Base-by-base conservation (phyloP, 768 basidiomycete genomes). In the Pholiota microspora region DNA sequence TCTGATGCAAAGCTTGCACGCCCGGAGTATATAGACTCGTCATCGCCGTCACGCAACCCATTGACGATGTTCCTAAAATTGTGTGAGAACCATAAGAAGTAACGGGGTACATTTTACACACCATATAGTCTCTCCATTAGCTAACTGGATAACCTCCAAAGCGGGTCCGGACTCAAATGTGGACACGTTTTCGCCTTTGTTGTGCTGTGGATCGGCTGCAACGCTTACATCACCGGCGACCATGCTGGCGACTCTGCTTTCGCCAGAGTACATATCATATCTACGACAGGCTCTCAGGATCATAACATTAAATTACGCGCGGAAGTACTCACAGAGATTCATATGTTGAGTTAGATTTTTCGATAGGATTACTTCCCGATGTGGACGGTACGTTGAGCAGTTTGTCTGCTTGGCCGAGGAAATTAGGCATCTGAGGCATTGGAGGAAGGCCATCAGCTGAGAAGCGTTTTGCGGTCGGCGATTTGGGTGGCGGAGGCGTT, bases 41-140 rank as follows among this genome's bases (percentile, higher is more conserved):
- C 77, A 59, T 91, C 88, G 15, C 85, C 86, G 50, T 89, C 88
- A 48, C 92, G 85, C 58, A 94, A 73, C 12, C 89, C 88, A 62
- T 92, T 90, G 45, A 94, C 88, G 61, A 93, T 88, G 58, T 84
- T 85, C 89, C 89, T 88, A 63, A 46, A 57, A 53, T 50, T 53
- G 54, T 51, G 49, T 60, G 59, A 65, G 58, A 58, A 65, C 54
- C 21, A 49, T 47, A 28, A 29, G 4, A 55, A 45, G 31, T 54
- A 44, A 21, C 29, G 53, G 18, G 34, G 49, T 32, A 46, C 31
- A 57, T 42, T 44, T 23, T 59, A 75, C 84, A 54, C 51, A 89
- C 92, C 92, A 94, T 56, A 94, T 85, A 7, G 88, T 90, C 66
- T 92, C 85, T 21, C 92, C 92, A 64, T 92, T 92, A n/a, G 89